Conservation (phyloP, 495 filamentous ascomycete species). For the Beverwykella pulmonaria region DNA sequence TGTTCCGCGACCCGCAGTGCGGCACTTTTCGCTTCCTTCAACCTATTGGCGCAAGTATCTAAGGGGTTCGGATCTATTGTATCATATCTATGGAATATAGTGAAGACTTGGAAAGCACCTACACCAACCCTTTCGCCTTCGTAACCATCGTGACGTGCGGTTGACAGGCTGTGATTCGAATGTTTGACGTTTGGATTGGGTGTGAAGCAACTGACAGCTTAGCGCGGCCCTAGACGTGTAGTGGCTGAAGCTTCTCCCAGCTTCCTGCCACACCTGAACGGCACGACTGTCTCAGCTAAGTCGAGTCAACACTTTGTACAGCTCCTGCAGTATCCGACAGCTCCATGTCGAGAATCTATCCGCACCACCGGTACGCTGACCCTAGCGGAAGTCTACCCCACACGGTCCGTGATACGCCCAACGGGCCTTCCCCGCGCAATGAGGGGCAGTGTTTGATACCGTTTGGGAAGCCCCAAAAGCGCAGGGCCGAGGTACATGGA, state of each 20-base stretch:
- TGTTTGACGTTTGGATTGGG: neutral
- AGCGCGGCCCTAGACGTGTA: neutral
- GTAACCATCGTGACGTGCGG: neutral
- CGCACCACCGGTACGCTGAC: neutral
- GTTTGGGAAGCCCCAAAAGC: neutral
- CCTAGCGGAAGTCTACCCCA: neutral
- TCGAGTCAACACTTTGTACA: neutral
- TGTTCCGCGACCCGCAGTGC: conserved; percentile 19
- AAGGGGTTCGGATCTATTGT: neutral
- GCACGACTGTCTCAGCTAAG: neutral
- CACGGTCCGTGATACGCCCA: neutral
- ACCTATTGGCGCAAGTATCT: neutral
- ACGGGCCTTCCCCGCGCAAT: neutral
- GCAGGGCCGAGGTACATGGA: neutral
- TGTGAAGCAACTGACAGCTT: neutral
- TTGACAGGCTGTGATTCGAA: neutral
- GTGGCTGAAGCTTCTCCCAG: neutral
- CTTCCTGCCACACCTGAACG: neutral
- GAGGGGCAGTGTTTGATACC: neutral
- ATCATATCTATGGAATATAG: conserved; percentile 3
- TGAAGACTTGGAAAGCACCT: neutral
- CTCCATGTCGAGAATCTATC: neutral
- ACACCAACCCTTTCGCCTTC: neutral
- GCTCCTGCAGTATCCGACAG: neutral
- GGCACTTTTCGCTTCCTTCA: conserved; percentile 14